A percentile compares a stretch with the other conserved stretches of the same genome.
Conservation (phyloP, 164 flowering plant species). For the Liquidambar formosana region DNA sequence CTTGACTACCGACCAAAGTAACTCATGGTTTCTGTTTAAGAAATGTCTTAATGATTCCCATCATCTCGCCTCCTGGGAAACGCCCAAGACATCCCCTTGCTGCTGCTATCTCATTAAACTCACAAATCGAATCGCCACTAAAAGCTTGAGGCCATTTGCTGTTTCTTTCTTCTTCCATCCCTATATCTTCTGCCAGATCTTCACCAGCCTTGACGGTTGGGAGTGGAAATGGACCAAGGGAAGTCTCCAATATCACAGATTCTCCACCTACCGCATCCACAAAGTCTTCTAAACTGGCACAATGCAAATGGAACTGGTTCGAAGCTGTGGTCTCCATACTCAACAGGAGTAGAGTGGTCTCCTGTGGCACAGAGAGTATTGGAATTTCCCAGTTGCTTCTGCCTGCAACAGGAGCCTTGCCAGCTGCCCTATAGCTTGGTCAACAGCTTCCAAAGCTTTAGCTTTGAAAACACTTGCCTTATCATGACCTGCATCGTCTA, state of each 20-base stretch:
- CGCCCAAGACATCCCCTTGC: constrained; percentile 94
- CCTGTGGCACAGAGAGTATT: constrained; percentile 85
- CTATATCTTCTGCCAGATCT: constrained; percentile 33
- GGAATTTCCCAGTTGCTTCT: constrained; percentile 60
- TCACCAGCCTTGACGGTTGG: constrained; percentile 56
- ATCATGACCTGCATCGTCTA: constrained; percentile 98
- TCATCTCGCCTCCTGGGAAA: constrained; percentile 92
- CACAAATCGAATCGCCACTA: constrained; percentile 68
- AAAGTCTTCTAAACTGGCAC: constrained; percentile 67
- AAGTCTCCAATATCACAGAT: constrained; percentile 34
- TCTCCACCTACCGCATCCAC: constrained; percentile 81
- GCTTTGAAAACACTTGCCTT: constrained; percentile 84
- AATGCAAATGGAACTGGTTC: constrained; percentile 90
- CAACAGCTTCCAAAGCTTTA: constrained; percentile 86
- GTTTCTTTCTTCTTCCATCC: constrained; percentile 14
- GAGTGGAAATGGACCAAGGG: constrained; percentile 84
- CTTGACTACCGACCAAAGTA: no score
- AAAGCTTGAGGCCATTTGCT: constrained; percentile 29
- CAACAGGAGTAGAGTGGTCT: constrained; percentile 97
- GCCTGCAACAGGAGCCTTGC: constrained; percentile 83
- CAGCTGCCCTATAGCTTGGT: constrained; percentile 77
- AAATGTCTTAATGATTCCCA: constrained; percentile 75
- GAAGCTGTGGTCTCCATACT: constrained; percentile 97
- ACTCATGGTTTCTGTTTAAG: constrained; percentile 31
- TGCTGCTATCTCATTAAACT: constrained; percentile 78